Evolutionary conservation across 2,329 filamentous ascomycete species (phyloP).

Genomic region (Calonectria pseudoreteaudii): DNA sequence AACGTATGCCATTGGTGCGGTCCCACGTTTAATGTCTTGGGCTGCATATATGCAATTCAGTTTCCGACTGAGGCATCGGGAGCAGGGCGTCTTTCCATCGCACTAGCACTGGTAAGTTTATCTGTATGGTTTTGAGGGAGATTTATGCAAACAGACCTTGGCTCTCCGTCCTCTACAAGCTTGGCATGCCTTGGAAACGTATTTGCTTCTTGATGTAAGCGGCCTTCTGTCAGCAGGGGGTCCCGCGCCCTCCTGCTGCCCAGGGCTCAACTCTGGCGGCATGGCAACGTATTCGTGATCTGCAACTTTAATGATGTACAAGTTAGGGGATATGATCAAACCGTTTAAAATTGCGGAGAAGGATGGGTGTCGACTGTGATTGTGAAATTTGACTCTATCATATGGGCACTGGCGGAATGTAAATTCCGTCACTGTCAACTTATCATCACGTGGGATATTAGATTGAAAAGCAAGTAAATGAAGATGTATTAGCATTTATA

Average conservation of each 20-base stretch:
- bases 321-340: no score
- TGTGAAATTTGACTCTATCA: neutral
- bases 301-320: no score
- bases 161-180: slow-evolving; percentile 51
- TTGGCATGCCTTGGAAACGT: slow-evolving; percentile 47
- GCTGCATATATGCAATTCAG: slow-evolving; percentile 39
- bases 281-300: neutral
- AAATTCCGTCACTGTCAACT: neutral
- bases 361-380: neutral
- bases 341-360: neutral
- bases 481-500: no score
- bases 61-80: slow-evolving; percentile 42
- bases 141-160: slow-evolving; percentile 44
- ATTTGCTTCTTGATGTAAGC: slow-evolving; percentile 21
- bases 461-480: no score
- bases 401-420: neutral
- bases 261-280: neutral
- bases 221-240: neutral
- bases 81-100: slow-evolving; percentile 1
- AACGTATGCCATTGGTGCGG: neutral
- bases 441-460: neutral
- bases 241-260: neutral
- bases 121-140: neutral
- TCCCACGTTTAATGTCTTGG: neutral
- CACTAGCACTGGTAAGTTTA: neutral